Percentiles rank a stretch among this genome's conserved stretches.
Evolutionary conservation across 495 filamentous ascomycete genomes (phyloP).

Genomic region (Aspergillus hancockii): DNA sequence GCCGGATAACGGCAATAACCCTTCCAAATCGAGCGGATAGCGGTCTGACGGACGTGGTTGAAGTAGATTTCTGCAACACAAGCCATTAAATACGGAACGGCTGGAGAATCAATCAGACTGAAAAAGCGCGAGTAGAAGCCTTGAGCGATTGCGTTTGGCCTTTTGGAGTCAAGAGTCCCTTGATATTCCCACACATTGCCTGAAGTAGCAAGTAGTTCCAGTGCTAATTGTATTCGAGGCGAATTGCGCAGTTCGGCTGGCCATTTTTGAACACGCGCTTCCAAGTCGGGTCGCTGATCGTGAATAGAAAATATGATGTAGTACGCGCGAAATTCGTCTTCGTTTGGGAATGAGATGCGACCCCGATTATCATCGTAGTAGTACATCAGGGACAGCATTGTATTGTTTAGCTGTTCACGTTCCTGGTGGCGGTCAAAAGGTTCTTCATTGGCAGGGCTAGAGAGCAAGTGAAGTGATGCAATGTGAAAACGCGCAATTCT

Average conservation of each 20-base stretch:
- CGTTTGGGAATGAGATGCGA: slow-evolving; percentile 62
- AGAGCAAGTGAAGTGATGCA: slow-evolving; percentile 80
- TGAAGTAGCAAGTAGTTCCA: slow-evolving; percentile 68
- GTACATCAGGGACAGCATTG: slow-evolving; percentile 82
- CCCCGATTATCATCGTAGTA: slow-evolving; percentile 77
- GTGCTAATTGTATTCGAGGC: slow-evolving; percentile 61
- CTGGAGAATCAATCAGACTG: slow-evolving; percentile 63
- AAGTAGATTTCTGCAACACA: slow-evolving; percentile 94
- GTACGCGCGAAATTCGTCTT: slow-evolving; percentile 89
- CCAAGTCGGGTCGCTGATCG: slow-evolving; percentile 66
- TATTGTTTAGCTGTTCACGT: slow-evolving; percentile 86
- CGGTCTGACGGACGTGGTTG: slow-evolving; percentile 72
- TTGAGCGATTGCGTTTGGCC: slow-evolving; percentile 57
- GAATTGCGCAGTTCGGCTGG: slow-evolving; percentile 55
- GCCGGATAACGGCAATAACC: slow-evolving; percentile 55
- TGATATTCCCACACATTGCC: slow-evolving; percentile 64
- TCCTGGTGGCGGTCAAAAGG: slow-evolving; percentile 89
- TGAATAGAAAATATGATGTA: slow-evolving; percentile 82
- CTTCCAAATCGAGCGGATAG: slow-evolving; percentile 69
- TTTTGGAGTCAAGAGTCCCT: slow-evolving; percentile 61
- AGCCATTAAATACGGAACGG: slow-evolving; percentile 86
- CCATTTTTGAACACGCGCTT: slow-evolving; percentile 76
- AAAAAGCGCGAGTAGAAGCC: slow-evolving; percentile 75
- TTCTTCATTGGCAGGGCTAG: slow-evolving; percentile 61
- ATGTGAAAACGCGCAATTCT: slow-evolving; percentile 91